phyloP scores from a whole-genome alignment of 1,284 basidiomycete genomes.

The Ganoderma lingzhi region DNA sequence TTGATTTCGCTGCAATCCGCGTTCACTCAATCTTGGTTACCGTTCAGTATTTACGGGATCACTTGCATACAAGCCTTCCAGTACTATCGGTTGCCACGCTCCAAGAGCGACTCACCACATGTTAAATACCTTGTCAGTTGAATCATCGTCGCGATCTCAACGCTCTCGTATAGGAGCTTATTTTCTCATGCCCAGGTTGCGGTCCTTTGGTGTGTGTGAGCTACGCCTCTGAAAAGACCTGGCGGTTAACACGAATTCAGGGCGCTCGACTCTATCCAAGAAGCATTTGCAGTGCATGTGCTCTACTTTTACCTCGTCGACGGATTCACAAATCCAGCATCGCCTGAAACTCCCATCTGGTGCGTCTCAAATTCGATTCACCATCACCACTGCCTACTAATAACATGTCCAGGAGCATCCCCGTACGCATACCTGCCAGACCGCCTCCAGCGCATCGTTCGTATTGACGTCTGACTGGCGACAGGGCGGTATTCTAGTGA shows the following conservation, averaged over 20 bases:
- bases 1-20: background rate
- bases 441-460: too few species aligned
- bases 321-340: background rate
- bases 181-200: background rate
- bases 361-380: background rate
- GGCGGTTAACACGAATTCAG: background rate
- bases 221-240: too few species aligned
- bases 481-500: background rate
- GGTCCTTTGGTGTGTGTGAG: background rate
- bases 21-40: background rate
- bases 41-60: background rate
- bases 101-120: background rate
- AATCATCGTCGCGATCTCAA: background rate
- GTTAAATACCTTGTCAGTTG: background rate
- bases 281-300: background rate
- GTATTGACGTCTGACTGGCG: background rate
- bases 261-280: background rate
- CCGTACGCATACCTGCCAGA: background rate
- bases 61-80: background rate
- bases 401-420: background rate
- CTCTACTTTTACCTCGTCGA: background rate
- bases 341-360: background rate
- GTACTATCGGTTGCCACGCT: background rate
- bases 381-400: background rate
- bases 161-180: background rate